phyloP scores from a whole-genome alignment of 169 alveolate species.

The Eimeria tenella region DNA sequence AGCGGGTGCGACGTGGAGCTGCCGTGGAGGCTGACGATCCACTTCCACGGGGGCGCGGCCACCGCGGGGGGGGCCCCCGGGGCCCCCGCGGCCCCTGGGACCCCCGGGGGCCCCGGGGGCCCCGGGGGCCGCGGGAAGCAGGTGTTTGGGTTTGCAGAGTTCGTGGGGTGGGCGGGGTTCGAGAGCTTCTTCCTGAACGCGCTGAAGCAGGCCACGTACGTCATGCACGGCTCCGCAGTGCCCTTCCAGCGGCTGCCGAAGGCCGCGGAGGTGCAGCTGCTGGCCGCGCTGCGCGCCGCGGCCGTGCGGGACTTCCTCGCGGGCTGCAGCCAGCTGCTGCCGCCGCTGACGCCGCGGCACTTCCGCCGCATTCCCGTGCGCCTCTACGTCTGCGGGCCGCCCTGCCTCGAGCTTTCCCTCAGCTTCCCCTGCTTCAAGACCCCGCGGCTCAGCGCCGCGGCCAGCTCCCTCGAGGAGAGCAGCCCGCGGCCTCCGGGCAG shows the following conservation, averaged over 20 bases:
- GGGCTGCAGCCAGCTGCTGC: conserved; percentile 56
- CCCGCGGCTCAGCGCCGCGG: background rate
- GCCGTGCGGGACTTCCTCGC: conserved; percentile 46
- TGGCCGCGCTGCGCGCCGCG: conserved; percentile 53
- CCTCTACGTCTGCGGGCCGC: conserved; percentile 57
- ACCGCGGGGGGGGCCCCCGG: conserved; percentile 50
- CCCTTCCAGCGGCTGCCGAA: conserved; percentile 72
- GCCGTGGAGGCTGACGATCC: conserved; percentile 74
- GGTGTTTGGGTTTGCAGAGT: conserved; percentile 39
- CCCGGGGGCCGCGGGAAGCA: background rate
- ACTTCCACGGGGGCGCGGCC: conserved; percentile 66
- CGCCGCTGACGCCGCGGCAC: conserved; percentile 44
- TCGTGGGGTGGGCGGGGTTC: conserved; percentile 74
- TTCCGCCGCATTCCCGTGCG: conserved; percentile 67
- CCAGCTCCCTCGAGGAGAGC: conserved; percentile 29
- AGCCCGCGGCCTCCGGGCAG: too few relatives aligned
- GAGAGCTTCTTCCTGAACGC: conserved; percentile 71
- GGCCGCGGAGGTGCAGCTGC: conserved; percentile 72
- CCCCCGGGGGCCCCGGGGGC: too few relatives aligned
- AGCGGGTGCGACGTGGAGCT: conserved; percentile 66
- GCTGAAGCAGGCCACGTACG: conserved; percentile 71
- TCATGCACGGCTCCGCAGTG: conserved; percentile 73
- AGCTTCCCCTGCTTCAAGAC: conserved; percentile 70
- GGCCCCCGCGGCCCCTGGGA: too few relatives aligned
- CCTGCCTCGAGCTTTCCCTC: conserved; percentile 60